Base-by-base conservation (phyloP, 202 grass and related monocot species). In the Dendrocalamus latiflorus region DNA sequence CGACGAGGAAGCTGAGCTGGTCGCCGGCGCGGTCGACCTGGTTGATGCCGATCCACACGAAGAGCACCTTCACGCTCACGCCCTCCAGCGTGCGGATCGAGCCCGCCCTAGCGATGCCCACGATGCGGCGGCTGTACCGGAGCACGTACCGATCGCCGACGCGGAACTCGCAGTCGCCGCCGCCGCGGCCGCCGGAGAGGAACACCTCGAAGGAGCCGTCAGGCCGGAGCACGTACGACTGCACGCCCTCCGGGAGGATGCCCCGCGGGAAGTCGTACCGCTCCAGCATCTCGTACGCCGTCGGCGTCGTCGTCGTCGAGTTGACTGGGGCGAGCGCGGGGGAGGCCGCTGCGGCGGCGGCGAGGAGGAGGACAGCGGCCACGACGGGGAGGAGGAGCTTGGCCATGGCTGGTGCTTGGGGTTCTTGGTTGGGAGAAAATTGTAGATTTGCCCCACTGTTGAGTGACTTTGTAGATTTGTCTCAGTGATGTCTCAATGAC, bases 1-100 rank as follows among this genome's bases (percentile, higher is more conserved):
- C 80, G 10, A 84, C 55, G 38, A 67, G 51, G 54, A 91, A 91
- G 1, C 4, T 66, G 26, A 79, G 18, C 13, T 53, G 9, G 45
- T 38, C 2, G 30, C 61, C 61, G 30, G 9, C 45, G 7, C 30
- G 34, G 33, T 16, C 65, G 14, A 79, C 34, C 34, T 25, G 0
- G 5, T 24, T 5, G 21, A 79, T 28, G 5, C 48, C 6, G 1
- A 56, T 1, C 77, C 63, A 80, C 5, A 14, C 1, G 9, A 80
- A 8, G 15, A 41, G 16, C 1, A 68, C 16, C 63, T 68, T 25
- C 48, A 68, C 63, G n/a, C 51, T 80, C 34, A 80, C 34, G 48
- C 77, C 63, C 36, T 41, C 34, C 7, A 79, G 63, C 4, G n/a
- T 8, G 5, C 0, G 15, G 34, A 79, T 79, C 5, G 34, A 39